Evolutionary conservation across 2,329 filamentous ascomycete genomes (phyloP), one percentile per base, ranked within the genome.

Genomic region (Magnaporthales sp.): DNA sequence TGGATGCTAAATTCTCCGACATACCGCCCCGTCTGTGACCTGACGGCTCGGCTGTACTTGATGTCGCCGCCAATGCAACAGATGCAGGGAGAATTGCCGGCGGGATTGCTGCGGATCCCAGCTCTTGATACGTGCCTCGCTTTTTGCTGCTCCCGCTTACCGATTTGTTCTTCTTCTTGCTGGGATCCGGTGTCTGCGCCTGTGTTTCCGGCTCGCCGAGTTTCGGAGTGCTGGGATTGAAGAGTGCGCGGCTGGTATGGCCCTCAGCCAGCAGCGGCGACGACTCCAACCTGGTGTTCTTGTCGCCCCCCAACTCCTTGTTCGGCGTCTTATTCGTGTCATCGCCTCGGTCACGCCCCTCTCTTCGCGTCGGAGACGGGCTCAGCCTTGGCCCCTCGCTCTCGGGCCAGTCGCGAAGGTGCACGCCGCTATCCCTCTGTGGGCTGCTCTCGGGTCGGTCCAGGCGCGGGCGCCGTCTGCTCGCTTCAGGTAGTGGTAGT

Each of bases 381-480:
- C 68, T 69, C 63, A 67, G 38, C 4, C 54, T 19, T 15, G 54
- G 13, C 24, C 22, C 24, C 1, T 58, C 70, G 62, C 64, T 70
- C 46, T 80, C 80, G n/a, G 73, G 69, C 77, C 76, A 79, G 56
- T 85, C 83, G 26, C 79, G 80, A 60, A 86, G 76, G 70, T 86
- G 82, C 31, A 87, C 81, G 29, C 83, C 85, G 73, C 86, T 88
- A 71, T 88, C 85, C 60, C 83, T 80, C 63, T 78, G 75, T 32
- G 26, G 64, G 26, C 29, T 51, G 31, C 74, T 72, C 31, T 78
- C 75, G 24, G 78, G 24, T 22, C 54, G 74, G 13, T 75, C 74
- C 15, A 74, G 69, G 38, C 38, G 38, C 0, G 72, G 67, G 64
- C 74, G 73, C 69, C 75, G 80, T 66, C 73, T 75, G 54, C 5